A percentile compares a stretch with the other conserved stretches of the same genome.
phyloP scores from a whole-genome alignment of 305 asterid genomes.

The Fraxinus velutina region DNA sequence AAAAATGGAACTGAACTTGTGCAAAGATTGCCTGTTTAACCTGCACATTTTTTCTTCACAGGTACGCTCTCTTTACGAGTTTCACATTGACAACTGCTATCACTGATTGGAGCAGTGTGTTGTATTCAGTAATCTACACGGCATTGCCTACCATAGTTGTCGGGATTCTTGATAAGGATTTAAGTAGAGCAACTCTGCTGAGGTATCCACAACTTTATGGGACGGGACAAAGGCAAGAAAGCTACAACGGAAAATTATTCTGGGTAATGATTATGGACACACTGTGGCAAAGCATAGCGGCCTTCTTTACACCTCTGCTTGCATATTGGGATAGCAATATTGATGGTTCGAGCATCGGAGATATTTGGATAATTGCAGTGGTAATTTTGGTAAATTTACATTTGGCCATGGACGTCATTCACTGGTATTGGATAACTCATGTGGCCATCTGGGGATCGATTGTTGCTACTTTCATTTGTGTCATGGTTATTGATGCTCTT shows the following conservation, averaged over 20 bases:
- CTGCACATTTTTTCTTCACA: slow-evolving; percentile 28
- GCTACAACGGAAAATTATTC: slow-evolving; percentile 68
- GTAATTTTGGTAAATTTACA: slow-evolving; percentile 80
- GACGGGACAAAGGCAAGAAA: slow-evolving; percentile 79
- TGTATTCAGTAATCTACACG: slow-evolving; percentile 83
- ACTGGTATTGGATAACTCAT: slow-evolving; percentile 90
- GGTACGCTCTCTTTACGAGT: slow-evolving; percentile 78
- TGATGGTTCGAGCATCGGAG: slow-evolving; percentile 79
- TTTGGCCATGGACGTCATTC: slow-evolving; percentile 78
- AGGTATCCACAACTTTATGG: slow-evolving; percentile 83
- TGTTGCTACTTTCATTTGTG: slow-evolving; percentile 70
- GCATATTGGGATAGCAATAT: slow-evolving; percentile 70
- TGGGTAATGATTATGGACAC: slow-evolving; percentile 83
- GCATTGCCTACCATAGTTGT: slow-evolving; percentile 77
- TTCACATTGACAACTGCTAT: slow-evolving; percentile 90
- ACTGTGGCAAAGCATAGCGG: slow-evolving; percentile 83
- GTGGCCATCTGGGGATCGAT: slow-evolving; percentile 88
- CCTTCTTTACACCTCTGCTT: slow-evolving; percentile 61
- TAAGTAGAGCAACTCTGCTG: slow-evolving; percentile 66
- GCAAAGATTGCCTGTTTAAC: background rate
- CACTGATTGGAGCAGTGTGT: slow-evolving; percentile 94
- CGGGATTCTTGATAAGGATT: slow-evolving; percentile 83
- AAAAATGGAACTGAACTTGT: background rate
- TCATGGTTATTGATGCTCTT: slow-evolving; percentile 63
- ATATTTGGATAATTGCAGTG: slow-evolving; percentile 83